phyloP scores from a whole-genome alignment of 2,329 filamentous ascomycete genomes.

The Tolypocladium tropicale region DNA sequence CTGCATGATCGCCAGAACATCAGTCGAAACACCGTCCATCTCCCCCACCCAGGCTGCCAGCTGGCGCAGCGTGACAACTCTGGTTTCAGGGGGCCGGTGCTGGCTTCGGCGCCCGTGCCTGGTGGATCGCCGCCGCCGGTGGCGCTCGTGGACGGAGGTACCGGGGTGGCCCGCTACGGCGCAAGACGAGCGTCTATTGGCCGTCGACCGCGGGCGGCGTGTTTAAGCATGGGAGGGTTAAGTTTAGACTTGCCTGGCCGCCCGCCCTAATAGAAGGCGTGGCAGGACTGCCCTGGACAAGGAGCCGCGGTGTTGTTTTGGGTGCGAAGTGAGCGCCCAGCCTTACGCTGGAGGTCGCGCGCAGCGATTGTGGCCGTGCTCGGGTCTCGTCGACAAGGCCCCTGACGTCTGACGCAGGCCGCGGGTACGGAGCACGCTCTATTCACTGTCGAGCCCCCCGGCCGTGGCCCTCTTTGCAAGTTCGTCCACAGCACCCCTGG shows the following conservation, averaged over 20 bases:
- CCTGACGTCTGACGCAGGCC: neutral
- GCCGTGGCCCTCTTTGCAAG: no score
- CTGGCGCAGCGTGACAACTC: neutral
- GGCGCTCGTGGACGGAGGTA: neutral
- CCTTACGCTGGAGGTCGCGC: neutral
- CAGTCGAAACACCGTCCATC: constrained; percentile 1
- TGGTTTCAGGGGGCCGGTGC: neutral
- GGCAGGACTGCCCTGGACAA: neutral
- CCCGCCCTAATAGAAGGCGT: neutral
- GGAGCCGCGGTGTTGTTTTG: neutral
- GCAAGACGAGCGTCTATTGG: neutral
- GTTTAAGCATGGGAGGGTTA: neutral
- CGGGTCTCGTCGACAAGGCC: neutral
- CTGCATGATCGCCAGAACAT: neutral
- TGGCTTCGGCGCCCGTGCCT: neutral
- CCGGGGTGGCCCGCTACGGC: neutral
- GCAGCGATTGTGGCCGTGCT: neutral
- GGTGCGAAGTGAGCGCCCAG: neutral
- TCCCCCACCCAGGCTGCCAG: neutral
- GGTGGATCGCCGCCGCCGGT: neutral
- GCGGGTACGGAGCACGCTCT: no score
- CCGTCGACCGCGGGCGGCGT: neutral
- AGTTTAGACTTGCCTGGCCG: neutral
- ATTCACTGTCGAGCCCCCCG: no score
- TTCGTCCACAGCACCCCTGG: neutral